Conservation (phyloP, 78 protist species). For the Dictyostelium capitatum region DNA sequence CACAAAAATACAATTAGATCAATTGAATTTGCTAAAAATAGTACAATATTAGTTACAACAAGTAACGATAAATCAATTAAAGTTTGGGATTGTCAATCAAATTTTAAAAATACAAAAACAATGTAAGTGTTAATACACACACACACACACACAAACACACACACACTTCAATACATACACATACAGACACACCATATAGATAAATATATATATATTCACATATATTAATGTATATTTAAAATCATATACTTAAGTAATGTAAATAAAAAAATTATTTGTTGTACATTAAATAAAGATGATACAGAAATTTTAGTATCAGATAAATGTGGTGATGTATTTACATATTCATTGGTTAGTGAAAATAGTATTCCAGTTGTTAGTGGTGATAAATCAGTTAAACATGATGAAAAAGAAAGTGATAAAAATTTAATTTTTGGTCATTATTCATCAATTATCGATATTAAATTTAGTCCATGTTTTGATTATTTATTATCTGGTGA, state of each 20-base stretch:
- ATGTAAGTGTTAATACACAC: not conserved
- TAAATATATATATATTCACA: no score
- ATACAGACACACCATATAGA: no score
- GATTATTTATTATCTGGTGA: slow-evolving; percentile 66
- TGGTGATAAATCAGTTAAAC: not conserved
- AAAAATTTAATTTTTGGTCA: slow-evolving; percentile 63
- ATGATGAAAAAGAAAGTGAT: slow-evolving; percentile 44
- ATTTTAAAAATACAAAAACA: slow-evolving; percentile 11
- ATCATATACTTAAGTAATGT: not conserved
- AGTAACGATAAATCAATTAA: not conserved
- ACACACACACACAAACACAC: no score
- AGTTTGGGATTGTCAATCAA: not conserved
- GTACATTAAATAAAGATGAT: slow-evolving; percentile 22
- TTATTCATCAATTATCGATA: slow-evolving; percentile 57
- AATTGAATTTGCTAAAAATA: slow-evolving; percentile 12
- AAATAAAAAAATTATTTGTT: slow-evolving; percentile 32
- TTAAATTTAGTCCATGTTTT: slow-evolving; percentile 34
- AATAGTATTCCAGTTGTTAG: not conserved
- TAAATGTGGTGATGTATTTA: slow-evolving; percentile 68
- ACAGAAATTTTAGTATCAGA: slow-evolving; percentile 34
- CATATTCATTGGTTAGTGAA: slow-evolving; percentile 21
- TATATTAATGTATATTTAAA: no score
- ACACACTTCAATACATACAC: no score
- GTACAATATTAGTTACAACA: not conserved
- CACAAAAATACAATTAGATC: slow-evolving; percentile 4